Evolutionary conservation across 306 rosid genomes (phyloP), one percentile per base, ranked within the genome.

Genomic region (Boehmeria nivea): DNA sequence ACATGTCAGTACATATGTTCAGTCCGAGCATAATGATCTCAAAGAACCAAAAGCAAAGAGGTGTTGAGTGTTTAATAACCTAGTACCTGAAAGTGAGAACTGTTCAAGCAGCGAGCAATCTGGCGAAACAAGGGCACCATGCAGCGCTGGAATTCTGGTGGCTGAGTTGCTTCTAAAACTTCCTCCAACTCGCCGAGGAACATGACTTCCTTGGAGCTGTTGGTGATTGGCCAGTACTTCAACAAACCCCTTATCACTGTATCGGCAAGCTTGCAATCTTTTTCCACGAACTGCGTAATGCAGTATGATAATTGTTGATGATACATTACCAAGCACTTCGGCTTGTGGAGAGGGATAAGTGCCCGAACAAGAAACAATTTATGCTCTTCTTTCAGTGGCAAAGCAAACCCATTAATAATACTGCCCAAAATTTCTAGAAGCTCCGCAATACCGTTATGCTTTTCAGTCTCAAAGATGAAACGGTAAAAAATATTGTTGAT

Each of bases 221-320:
- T 87, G 42, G 95, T 87, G 69, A 87, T 72, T 0, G 95, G 95
- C 95, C 95, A 87, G 77, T 83, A 87, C 84, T 87, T 87, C 69
- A 83, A 58, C 23, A 87, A 75, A 58, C 95, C 89, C 81, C 93
- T 74, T 49, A 83, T 81, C 50, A 87, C 80, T 22, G 89, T 77
- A 71, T 87, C 95, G 21, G 95, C 84, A 76, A 87, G 94, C 70
- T 87, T 87, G 79, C 84, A 83, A 54, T 83, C 95, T 66, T 87
- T 87, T 73, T 87, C 95, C 33, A 81, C 95, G 77, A 83, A 87
- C 51, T 83, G 93, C 2, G 76, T 75, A 60, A 83, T 79, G 75
- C 89, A 81, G 67, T 83, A 83, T 15, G 87, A 83, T 55, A 87
- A 68, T 57, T 79, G 94, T 52, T 83, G 93, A 68, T 87, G 89